Evolutionary conservation across 805 yeast species (phyloP), one percentile per base, ranked within the genome.

Genomic region (Lachancea fermentati): DNA sequence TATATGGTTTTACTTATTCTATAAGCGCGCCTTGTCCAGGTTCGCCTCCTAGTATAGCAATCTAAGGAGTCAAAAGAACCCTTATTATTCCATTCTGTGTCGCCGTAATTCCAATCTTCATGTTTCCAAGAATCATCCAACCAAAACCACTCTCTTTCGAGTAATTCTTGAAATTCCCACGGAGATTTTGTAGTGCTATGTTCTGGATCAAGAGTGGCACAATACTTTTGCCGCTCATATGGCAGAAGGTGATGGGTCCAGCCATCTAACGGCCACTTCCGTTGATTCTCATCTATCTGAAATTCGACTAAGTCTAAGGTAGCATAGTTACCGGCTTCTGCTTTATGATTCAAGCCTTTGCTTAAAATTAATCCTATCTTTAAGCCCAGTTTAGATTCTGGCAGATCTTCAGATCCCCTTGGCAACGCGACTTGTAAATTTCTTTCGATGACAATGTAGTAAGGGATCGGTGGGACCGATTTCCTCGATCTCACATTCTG

Each of bases 121-220:
- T 42, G 49, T 12, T 39, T 34, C 65, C 65, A 60, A 16, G 42
- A 40, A 29, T 51, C 48, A 34, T 60, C 63, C 13, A 60, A 41
- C 60, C 58, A 55, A 14, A 42, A 33, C 63, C 61, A 58, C 29
- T 34, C 49, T 7, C 38, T 19, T 3, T 49, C 47, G 4, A 46
- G 19, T 6, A 39, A 31, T 25, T 50, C 54, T 30, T 49, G 55
- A 16, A 55, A 46, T 19, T 52, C 46, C 42, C 50, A 43, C 0
- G 60, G 55, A n/a, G 54, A 43, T 17, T 33, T 31, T 9, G 32
- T 17, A 30, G 19, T 8, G 5, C 9, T 13, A 11, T 34, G 39
- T 14, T 19, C 30, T 4, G 30, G 22, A 15, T 34, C 38, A 3
- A 42, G 17, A n/a, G 34, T 30, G 17, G 52, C 43, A n/a, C 49